Percentiles rank a stretch among this genome's conserved stretches.
These are phyloP conservation scores for Laguncularia racemosa DNA, from an alignment of 345 rosid species.

Conservation along the genomic window DNA sequence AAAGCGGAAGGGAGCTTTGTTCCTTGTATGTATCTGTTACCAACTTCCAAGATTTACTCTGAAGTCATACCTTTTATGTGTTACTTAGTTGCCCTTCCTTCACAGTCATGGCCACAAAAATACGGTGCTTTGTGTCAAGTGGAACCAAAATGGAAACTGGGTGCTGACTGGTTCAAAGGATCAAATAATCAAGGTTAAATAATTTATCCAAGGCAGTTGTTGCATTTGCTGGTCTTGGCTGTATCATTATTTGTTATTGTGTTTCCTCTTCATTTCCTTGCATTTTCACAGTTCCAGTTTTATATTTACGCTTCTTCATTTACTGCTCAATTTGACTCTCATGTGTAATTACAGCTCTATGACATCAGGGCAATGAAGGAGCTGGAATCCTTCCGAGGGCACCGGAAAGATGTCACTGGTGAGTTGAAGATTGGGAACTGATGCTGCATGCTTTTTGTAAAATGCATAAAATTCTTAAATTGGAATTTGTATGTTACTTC, in stretches of 20 bases:
- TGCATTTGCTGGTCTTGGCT: background rate
- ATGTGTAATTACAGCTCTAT: conserved; percentile 54
- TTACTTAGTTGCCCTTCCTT: conserved; percentile 19
- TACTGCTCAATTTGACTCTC: conserved; percentile 1
- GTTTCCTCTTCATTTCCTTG: background rate
- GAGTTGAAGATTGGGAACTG: conserved; percentile 18
- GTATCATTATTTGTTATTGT: background rate
- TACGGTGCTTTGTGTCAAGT: conserved; percentile 91
- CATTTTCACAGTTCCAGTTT: background rate
- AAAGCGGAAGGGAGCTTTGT: conserved; percentile 79
- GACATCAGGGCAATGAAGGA: conserved; percentile 99
- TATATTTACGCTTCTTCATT: background rate
- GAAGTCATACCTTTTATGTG: background rate
- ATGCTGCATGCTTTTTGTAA: no score
- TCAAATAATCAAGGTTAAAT: conserved; percentile 82
- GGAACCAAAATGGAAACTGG: conserved; percentile 99
- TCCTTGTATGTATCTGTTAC: conserved; percentile 57
- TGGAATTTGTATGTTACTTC: no score
- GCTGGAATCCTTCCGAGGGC: conserved; percentile 97
- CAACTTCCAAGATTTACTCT: background rate
- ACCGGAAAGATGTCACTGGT: conserved; percentile 90
- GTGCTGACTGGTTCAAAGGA: conserved; percentile 90
- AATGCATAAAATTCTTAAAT: no score
- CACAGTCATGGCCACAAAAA: conserved; percentile 98
- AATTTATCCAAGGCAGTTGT: conserved; percentile 6